Evolutionary conservation across 1,284 basidiomycete species (phyloP), one percentile per base, ranked within the genome.

Genomic region (Coniophora puteana): DNA sequence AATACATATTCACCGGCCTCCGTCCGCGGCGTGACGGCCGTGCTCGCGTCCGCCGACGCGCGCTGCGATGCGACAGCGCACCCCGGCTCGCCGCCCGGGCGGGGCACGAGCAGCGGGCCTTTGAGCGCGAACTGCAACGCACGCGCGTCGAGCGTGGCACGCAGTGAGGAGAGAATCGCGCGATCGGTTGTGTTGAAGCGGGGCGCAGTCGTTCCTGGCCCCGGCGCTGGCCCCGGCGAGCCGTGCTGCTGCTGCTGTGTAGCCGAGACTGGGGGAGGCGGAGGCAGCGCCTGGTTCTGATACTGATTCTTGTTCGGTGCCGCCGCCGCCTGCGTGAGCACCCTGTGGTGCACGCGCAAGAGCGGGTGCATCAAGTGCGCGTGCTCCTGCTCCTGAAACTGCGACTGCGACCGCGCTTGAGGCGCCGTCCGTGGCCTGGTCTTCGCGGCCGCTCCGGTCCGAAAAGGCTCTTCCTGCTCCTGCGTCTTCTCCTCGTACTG

Each of bases 181-280:
- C 78, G 69, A 54, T 81, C 78, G 8, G 74, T 70, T 0, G 78
- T 79, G 7, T 75, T 76, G 55, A 79, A 76, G 36, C 66, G 64
- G 23, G 35, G 26, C 4, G n/a, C 23, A n/a, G 16, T 3, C n/a
- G n/a, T n/a, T n/a, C n/a, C n/a, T n/a, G n/a, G n/a, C n/a, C n/a
- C n/a, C n/a, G n/a, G n/a, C n/a, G n/a, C n/a, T n/a, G n/a, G n/a
- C n/a, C n/a, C n/a, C n/a, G n/a, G n/a, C n/a, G n/a, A n/a, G n/a
- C 6, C 21, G 31, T 12, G 31, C 11, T 4, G 16, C 6, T 4
- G 16, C 12, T 14, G 16, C 16, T 33, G 31, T 10, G n/a, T 3
- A 22, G 32, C 31, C 16, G 12, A 4, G 31, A 10, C 11, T 11
- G 31, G 17, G 31, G 4, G 31, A 16, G 17, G 3, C 12, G 21